Percentiles rank a stretch among this genome's conserved stretches.
These are phyloP conservation scores for Eucalyptus marginata DNA, from an alignment of 345 rosid species.

Conservation along the genomic window DNA sequence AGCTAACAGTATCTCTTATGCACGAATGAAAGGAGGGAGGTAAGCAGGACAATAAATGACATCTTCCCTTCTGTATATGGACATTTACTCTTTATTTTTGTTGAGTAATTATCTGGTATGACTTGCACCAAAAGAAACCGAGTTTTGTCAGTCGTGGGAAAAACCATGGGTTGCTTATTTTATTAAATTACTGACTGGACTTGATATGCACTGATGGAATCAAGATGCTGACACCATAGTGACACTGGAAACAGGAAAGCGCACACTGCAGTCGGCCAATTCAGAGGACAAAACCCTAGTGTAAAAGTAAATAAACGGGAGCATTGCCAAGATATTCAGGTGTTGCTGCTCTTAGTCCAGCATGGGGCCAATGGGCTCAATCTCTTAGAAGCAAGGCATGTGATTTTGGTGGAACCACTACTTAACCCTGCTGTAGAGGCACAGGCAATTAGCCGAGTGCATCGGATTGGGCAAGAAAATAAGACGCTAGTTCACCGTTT, in stretches of 20 bases:
- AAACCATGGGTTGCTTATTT: neutral
- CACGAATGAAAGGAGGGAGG: constrained; percentile 98
- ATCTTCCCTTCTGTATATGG: neutral
- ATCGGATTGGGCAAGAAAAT: constrained; percentile 80
- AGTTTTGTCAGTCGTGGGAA: neutral
- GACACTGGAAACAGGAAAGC: constrained; percentile 57
- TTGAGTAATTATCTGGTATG: neutral
- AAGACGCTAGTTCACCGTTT: constrained; percentile 86
- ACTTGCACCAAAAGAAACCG: neutral
- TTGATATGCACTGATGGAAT: neutral
- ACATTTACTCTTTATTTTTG: neutral
- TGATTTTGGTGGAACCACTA: constrained; percentile 86
- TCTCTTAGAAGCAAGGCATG: constrained; percentile 93
- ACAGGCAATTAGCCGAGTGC: constrained; percentile 92
- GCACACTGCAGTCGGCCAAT: constrained; percentile 68
- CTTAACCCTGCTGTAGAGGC: constrained; percentile 96
- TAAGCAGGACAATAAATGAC: neutral
- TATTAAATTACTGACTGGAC: neutral
- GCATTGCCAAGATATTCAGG: constrained; percentile 34
- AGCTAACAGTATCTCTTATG: constrained; percentile 51
- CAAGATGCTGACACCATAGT: neutral
- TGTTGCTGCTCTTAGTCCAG: constrained; percentile 69
- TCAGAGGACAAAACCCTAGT: constrained; percentile 34
- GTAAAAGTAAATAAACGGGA: constrained; percentile 5
- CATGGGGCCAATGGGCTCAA: constrained; percentile 98